phyloP scores from a whole-genome alignment of 1,284 basidiomycete species.

The Melanopsichium pennsylvanicum region DNA sequence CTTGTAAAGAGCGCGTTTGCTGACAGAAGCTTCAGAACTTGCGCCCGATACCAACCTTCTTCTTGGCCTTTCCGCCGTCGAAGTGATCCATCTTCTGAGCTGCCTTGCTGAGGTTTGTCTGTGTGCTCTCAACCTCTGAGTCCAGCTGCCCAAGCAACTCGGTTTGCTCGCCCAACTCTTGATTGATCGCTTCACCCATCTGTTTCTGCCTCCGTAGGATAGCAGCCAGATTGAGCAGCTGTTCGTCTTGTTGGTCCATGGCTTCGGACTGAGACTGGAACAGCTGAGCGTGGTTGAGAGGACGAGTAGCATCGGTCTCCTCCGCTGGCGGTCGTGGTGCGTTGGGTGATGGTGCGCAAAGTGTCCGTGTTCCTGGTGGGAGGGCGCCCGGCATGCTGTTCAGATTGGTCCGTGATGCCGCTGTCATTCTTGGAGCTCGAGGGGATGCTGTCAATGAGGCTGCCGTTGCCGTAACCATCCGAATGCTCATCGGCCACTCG shows the following conservation, averaged over 20 bases:
- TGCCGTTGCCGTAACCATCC: slow-evolving; percentile 19
- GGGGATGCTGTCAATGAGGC: background rate
- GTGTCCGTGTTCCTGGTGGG: slow-evolving; percentile 11
- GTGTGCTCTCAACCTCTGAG: slow-evolving; percentile 76
- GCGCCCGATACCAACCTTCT: slow-evolving; percentile 23
- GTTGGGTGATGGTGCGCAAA: slow-evolving; percentile 10
- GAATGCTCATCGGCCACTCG: slow-evolving; percentile 72
- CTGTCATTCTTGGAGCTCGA: background rate
- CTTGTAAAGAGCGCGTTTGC: no score
- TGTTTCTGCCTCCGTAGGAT: slow-evolving; percentile 85
- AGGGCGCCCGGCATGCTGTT: slow-evolving; percentile 32
- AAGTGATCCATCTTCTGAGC: slow-evolving; percentile 76
- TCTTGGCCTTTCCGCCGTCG: slow-evolving; percentile 32
- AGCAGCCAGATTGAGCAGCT: slow-evolving; percentile 79
- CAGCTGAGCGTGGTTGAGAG: slow-evolving; percentile 82
- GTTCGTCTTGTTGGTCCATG: slow-evolving; percentile 83
- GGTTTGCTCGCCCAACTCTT: slow-evolving; percentile 84
- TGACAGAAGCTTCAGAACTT: slow-evolving; percentile 15
- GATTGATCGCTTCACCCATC: slow-evolving; percentile 84
- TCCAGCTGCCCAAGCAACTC: slow-evolving; percentile 83
- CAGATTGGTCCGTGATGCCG: background rate
- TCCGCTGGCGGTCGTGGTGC: slow-evolving; percentile 69
- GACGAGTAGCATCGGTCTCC: slow-evolving; percentile 85
- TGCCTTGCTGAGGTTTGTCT: slow-evolving; percentile 78
- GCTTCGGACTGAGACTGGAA: slow-evolving; percentile 80